Evolutionary conservation across 2,329 filamentous ascomycete species (phyloP).

Genomic region (Fusarium praegraminearum): DNA sequence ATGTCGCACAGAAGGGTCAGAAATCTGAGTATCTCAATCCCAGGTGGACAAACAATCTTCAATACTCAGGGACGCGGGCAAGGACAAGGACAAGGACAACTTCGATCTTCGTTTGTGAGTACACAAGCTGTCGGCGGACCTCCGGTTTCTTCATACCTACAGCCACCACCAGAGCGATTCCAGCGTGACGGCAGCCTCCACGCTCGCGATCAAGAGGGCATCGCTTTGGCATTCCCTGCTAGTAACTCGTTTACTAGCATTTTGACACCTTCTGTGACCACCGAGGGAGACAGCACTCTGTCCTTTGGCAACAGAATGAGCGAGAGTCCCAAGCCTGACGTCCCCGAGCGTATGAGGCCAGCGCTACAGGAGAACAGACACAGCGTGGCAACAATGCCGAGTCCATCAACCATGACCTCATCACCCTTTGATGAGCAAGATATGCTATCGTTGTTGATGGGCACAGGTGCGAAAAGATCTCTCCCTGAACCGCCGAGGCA

Average conservation of each 20-base stretch:
- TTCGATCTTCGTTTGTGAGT: conserved; percentile 43
- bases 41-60: conserved; percentile 21
- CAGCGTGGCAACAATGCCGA: conserved; percentile 24
- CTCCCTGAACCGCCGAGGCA: conserved; percentile 50
- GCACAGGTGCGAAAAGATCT: conserved; percentile 39
- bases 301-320: conserved; percentile 10
- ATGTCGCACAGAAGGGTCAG: conserved; percentile 33
- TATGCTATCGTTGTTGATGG: conserved; percentile 50
- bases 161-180: conserved; percentile 36
- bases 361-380: conserved; percentile 25
- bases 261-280: conserved; percentile 43
- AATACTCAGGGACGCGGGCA: conserved; percentile 21
- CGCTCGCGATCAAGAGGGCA: conserved; percentile 23
- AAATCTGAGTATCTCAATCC: conserved; percentile 40
- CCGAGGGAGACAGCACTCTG: conserved; percentile 35
- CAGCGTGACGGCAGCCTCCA: conserved; percentile 27
- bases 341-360: conserved; percentile 16
- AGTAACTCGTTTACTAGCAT: conserved; percentile 45
- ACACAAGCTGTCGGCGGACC: conserved; percentile 42
- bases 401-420: conserved; percentile 45
- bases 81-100: conserved; percentile 25
- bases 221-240: conserved; percentile 41
- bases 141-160: conserved; percentile 31
- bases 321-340: conserved; percentile 29
- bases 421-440: conserved; percentile 53